Conservation (phyloP, 2,329 filamentous ascomycete species). For the Lachnellula cervina region DNA sequence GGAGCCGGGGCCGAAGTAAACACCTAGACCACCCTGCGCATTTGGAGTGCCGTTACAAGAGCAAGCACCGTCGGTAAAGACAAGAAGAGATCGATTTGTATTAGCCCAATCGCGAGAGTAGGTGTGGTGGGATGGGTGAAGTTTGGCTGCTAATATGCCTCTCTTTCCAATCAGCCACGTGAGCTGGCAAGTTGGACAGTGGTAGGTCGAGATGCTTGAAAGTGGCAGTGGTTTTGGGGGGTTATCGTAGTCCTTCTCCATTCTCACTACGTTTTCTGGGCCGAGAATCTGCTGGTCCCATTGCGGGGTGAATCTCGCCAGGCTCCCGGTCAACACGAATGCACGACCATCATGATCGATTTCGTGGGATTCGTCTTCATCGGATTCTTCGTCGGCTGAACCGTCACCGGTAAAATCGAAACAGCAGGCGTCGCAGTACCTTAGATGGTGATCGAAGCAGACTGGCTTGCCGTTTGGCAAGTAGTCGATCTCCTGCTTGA, state of each 20-base stretch:
- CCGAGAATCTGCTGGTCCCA: constrained; percentile 1
- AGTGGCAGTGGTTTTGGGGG: constrained; percentile 3
- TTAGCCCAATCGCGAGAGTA: constrained; percentile 2
- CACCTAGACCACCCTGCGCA: constrained; percentile 4
- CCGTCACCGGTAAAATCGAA: background rate
- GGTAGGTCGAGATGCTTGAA: constrained; percentile 2
- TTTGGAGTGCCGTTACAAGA: constrained; percentile 4
- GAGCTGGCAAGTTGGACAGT: constrained; percentile 8
- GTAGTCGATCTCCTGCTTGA: background rate
- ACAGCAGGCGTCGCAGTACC: background rate
- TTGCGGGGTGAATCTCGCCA: constrained; percentile 1
- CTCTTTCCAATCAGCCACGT: constrained; percentile 9
- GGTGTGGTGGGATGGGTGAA: constrained; percentile 8
- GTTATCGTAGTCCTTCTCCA: background rate
- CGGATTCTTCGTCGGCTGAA: background rate
- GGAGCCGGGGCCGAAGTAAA: constrained; percentile 7
- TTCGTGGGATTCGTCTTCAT: constrained; percentile 4
- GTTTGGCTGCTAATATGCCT: constrained; percentile 4
- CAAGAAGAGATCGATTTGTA: constrained; percentile 7
- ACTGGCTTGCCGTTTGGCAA: background rate
- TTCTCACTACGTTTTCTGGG: background rate
- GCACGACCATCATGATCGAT: background rate
- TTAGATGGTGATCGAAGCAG: constrained; percentile 2
- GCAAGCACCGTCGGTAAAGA: constrained; percentile 11
- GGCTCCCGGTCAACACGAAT: background rate